Conservation (phyloP, 352 stramenopile genomes). For the Globisporangium takayamanum region DNA sequence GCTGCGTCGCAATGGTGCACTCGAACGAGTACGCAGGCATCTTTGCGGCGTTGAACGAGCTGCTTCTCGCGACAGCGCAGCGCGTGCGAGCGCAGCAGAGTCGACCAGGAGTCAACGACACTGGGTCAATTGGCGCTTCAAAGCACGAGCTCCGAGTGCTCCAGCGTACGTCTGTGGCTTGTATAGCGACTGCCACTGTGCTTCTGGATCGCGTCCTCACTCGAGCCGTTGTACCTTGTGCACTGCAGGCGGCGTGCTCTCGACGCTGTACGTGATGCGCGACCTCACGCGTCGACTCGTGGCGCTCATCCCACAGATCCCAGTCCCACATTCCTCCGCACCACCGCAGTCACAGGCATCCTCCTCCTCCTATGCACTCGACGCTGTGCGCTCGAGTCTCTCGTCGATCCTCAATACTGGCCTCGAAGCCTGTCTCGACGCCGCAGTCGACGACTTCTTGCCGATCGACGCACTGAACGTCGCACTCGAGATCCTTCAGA, state of each 20-base stretch:
- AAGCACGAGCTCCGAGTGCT: slow-evolving; percentile 17
- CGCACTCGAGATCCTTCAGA: slow-evolving; percentile 49
- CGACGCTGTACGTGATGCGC: slow-evolving; percentile 34
- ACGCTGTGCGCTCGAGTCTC: slow-evolving; percentile 31
- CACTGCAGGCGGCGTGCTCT: slow-evolving; percentile 25
- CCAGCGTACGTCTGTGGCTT: slow-evolving; percentile 24
- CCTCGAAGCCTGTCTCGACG: slow-evolving; percentile 39
- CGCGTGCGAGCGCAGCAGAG: slow-evolving; percentile 10
- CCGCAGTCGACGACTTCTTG: slow-evolving; percentile 25
- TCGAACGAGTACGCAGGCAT: slow-evolving; percentile 43
- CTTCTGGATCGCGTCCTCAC: background rate
- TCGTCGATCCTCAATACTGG: slow-evolving; percentile 35
- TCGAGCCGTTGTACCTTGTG: background rate
- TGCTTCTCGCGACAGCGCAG: slow-evolving; percentile 23
- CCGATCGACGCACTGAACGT: slow-evolving; percentile 29
- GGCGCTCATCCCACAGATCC: slow-evolving; percentile 12
- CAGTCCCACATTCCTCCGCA: background rate
- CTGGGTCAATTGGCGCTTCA: background rate
- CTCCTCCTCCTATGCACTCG: slow-evolving; percentile 13
- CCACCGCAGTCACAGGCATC: background rate
- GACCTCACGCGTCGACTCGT: slow-evolving; percentile 33
- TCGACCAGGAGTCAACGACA: slow-evolving; percentile 1
- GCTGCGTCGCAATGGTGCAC: slow-evolving; percentile 32
- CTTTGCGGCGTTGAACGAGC: slow-evolving; percentile 41
- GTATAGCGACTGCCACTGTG: too few species aligned